phyloP scores from a whole-genome alignment of 2,329 filamentous ascomycete species.

The Neofusicoccum ribis region DNA sequence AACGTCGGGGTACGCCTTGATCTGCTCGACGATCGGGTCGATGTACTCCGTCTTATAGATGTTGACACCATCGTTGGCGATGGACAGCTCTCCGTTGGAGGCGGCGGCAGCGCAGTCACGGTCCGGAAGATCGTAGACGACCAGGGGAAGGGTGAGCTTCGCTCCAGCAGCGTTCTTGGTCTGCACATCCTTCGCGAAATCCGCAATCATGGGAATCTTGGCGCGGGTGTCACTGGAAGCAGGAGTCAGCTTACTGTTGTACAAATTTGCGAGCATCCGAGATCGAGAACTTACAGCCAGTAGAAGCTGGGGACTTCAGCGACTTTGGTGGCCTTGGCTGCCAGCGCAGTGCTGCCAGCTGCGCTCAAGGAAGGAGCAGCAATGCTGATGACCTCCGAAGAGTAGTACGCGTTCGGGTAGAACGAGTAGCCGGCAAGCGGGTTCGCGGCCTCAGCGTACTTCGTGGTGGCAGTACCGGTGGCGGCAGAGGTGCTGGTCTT shows the following conservation, averaged over 20 bases:
- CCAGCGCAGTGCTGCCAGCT: conserved; percentile 43
- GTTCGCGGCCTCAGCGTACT: conserved; percentile 35
- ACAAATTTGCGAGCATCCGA: not conserved
- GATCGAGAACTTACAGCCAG: conserved; percentile 45
- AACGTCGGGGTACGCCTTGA: conserved; percentile 56
- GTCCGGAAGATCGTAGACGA: conserved; percentile 65
- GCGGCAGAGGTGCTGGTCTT: conserved; percentile 23
- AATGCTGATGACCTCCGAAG: conserved; percentile 52
- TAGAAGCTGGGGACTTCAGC: conserved; percentile 54
- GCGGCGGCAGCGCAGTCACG: conserved; percentile 64
- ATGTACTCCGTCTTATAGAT: conserved; percentile 55
- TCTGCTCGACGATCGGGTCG: conserved; percentile 53
- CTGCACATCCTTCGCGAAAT: conserved; percentile 50
- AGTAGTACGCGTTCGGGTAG: conserved; percentile 56
- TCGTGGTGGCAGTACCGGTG: conserved; percentile 18
- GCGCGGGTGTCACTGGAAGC: conserved; percentile 45
- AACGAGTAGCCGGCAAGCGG: conserved; percentile 52
- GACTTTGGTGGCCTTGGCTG: conserved; percentile 50
- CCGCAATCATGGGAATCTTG: conserved; percentile 52
- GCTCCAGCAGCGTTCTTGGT: conserved; percentile 51
- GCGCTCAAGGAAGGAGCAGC: conserved; percentile 64
- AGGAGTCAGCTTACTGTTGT: not conserved
- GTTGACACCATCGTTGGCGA: conserved; percentile 53
- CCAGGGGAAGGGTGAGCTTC: conserved; percentile 53
- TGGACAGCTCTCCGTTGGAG: conserved; percentile 62